Conservation (phyloP, 805 yeast species). For the Nakazawaea siamensis region DNA sequence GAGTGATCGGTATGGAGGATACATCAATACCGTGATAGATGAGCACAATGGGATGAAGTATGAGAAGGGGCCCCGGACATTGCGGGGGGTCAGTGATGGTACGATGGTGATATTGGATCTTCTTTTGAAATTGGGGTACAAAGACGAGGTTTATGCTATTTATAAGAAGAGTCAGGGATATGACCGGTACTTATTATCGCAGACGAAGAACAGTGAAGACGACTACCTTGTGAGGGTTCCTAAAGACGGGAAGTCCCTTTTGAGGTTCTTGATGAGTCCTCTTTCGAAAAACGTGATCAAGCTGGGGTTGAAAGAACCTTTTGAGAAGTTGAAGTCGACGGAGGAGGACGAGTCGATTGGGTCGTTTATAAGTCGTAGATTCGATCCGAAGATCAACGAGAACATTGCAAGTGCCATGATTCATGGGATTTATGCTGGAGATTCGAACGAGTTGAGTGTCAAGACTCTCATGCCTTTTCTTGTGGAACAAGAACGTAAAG, state of each 20-base stretch:
- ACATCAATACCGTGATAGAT: conserved; percentile 51
- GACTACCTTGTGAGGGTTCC: conserved; percentile 50
- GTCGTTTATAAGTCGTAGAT: conserved; percentile 58
- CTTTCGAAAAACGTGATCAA: conserved; percentile 33
- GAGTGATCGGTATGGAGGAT: conserved; percentile 61
- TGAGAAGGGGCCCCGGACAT: conserved; percentile 89
- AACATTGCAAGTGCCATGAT: conserved; percentile 73
- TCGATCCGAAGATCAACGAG: conserved; percentile 45
- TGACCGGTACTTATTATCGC: conserved; percentile 55
- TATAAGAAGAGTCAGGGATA: conserved; percentile 55
- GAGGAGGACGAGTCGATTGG: conserved; percentile 64
- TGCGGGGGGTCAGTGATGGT: conserved; percentile 79
- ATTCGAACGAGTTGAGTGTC: conserved; percentile 57
- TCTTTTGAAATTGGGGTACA: conserved; percentile 36
- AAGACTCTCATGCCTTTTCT: conserved; percentile 48
- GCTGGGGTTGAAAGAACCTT: conserved; percentile 46
- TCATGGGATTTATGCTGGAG: conserved; percentile 93
- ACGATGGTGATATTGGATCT: conserved; percentile 60
- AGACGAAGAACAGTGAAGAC: conserved; percentile 12
- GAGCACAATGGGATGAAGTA: conserved; percentile 26
- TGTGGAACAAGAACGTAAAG: conserved; percentile 42
- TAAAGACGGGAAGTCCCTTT: conserved; percentile 25
- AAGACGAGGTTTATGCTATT: conserved; percentile 50
- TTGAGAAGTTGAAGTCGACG: conserved; percentile 21
- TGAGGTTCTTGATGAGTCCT: conserved; percentile 30